Evolutionary conservation across 352 stramenopile genomes (phyloP), one percentile per base, ranked within the genome.

Genomic region (Phytophthora nicotianae): DNA sequence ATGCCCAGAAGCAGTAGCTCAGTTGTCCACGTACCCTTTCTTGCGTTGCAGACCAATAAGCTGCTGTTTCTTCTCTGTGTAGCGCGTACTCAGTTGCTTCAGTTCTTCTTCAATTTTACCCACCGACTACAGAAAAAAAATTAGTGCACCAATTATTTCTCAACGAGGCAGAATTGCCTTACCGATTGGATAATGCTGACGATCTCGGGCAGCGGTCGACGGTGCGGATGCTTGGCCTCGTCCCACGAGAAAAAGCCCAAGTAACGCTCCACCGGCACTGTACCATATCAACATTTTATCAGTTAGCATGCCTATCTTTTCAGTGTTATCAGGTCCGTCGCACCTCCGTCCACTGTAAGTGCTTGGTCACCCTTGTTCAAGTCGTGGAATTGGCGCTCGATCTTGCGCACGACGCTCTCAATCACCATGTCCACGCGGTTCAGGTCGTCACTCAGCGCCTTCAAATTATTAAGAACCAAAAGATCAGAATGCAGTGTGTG

Each of bases 191-290:
- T 98, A 52, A 98, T 90, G 56, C 77, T 88, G 9, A 99, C 96
- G 45, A 99, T 95, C 58, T 98, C 95, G 23, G 97, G 96, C 20
- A 99, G 75, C n/a, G 96, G 95, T 52, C 97, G 89, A 47, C 97
- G 91, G 74, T 99, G 97, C 23, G 86, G 89, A 64, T 99, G 98
- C 69, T 99, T 99, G 42, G 97, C 96, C 62, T 98, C 97, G 69
- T 99, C 97, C 97, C 97, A 99, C 40, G 94, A 96, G 72, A 99
- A 99, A 75, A 97, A 96, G 69, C 98, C 89, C 58, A 99, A 83
- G 77, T 99, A 99, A 42, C 93, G 87, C 50, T 95, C 86, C 49
- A 98, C 84, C 3, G 96, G 91, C 42, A 98, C 91, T 88, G 46
- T 35, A 71, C 4, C 24, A 52, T 8, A 53, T 35, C 16, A 23